A percentile compares a stretch with the other conserved stretches of the same genome.
These are phyloP conservation scores for Fragaria iinumae DNA, from an alignment of 306 rosid species.

Conservation along the genomic window DNA sequence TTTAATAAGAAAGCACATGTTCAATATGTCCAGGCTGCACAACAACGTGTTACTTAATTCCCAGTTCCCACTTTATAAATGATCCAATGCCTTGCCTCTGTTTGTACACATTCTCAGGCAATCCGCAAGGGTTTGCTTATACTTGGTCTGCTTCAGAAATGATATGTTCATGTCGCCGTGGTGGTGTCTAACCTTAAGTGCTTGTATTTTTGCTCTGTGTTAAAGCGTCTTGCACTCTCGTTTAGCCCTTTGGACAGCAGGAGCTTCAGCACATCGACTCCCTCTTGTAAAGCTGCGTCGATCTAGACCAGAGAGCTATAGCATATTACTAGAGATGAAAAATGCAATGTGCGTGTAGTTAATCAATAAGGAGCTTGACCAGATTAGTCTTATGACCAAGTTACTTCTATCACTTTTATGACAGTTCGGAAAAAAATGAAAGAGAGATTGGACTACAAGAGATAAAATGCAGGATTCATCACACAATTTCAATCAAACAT, in stretches of 20 bases:
- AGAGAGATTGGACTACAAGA: neutral
- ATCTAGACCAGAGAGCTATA: conserved; percentile 27
- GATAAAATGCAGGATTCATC: neutral
- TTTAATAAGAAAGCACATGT: neutral
- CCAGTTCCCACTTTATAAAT: neutral
- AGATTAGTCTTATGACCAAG: neutral
- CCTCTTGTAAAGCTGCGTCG: conserved; percentile 36
- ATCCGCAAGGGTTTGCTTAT: neutral
- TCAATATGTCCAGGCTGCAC: neutral
- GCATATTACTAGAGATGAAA: neutral
- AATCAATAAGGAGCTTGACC: neutral
- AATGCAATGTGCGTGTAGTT: neutral
- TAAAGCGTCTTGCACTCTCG: conserved; percentile 66
- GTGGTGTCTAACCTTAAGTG: conserved; percentile 58
- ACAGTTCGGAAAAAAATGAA: neutral
- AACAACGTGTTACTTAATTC: neutral
- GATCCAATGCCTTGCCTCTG: neutral
- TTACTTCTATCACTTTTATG: neutral
- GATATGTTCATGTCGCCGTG: neutral
- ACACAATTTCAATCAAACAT: neutral
- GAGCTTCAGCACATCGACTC: conserved; percentile 51
- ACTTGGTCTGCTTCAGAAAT: neutral
- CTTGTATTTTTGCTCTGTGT: conserved; percentile 75
- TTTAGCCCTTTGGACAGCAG: conserved; percentile 49
- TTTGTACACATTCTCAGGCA: neutral